Percentiles rank a stretch among this genome's conserved stretches.
phyloP scores from a whole-genome alignment of 805 yeast genomes.

The Saturnispora galanensis region DNA sequence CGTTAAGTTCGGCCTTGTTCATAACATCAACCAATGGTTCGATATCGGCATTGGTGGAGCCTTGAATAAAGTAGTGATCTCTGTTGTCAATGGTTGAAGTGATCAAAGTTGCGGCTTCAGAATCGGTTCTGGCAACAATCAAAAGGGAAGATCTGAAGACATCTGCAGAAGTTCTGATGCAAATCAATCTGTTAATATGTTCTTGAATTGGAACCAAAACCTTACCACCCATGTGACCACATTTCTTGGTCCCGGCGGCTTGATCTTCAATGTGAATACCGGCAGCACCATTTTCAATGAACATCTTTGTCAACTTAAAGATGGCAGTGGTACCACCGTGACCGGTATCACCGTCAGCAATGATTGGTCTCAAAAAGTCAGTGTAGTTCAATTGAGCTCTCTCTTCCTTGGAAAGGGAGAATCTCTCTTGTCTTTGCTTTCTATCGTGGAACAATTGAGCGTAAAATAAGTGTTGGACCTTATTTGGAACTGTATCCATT shows the following conservation, averaged over 20 bases:
- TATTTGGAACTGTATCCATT: constrained; percentile 96
- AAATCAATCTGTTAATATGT: constrained; percentile 88
- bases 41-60: constrained; percentile 78
- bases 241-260: constrained; percentile 97
- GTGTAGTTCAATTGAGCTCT: constrained; percentile 62
- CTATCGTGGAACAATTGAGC: constrained; percentile 97
- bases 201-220: constrained; percentile 96
- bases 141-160: constrained; percentile 80
- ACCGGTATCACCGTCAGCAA: constrained; percentile 98
- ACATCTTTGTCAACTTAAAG: constrained; percentile 88
- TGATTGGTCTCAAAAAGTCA: constrained; percentile 88
- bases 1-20: constrained; percentile 71
- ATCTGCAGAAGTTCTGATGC: constrained; percentile 93
- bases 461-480: constrained; percentile 92
- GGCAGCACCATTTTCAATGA: constrained; percentile 97
- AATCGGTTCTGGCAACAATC: constrained; percentile 91
- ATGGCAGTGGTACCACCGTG: constrained; percentile 98
- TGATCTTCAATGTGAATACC: constrained; percentile 98
- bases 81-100: constrained; percentile 91
- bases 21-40: constrained; percentile 67
- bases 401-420: constrained; percentile 48
- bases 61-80: constrained; percentile 87
- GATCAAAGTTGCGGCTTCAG: constrained; percentile 93
- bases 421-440: constrained; percentile 84
- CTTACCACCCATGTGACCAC: constrained; percentile 99